Evolutionary conservation across 192 early-diverging fungal genomes (phyloP), one percentile per base, ranked within the genome.

Genomic region (Backusella tarrabulga): DNA sequence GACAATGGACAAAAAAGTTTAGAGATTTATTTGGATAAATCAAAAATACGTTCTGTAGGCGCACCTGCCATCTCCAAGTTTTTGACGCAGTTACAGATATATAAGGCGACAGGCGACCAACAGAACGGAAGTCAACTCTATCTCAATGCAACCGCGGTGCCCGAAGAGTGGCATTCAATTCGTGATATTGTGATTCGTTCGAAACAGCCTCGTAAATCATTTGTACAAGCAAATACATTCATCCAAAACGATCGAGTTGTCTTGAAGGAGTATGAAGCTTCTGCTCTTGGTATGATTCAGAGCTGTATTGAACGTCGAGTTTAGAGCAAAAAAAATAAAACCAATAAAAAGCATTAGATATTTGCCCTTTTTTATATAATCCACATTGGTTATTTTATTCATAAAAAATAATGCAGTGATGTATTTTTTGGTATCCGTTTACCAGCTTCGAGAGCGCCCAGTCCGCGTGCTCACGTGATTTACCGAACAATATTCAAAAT

Each of bases 41-140:
- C 71, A 74, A 87, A 87, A 74, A 90, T 90, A 72, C 41, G 67
- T 11, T 81, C 80, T 34, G 76, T 77, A 11, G 89, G 87, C 12
- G 74, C 80, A 14, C 79, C 86, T n/a, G 88, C 89, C 54, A 80
- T 90, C n/a, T 83, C 77, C 15, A 73, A 72, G 29, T 90, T 90
- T 67, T 84, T 90, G 68, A 68, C 79, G 19, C 85, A 90, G 76
- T 77, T 90, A 19, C 88, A 89, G 35, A 74, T 90, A 19, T 90
- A 87, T 82, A 90, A 90, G 67, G 78, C 85, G 1, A 89, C 86
- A n/a, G 89, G 80, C 19, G 89, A 90, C 68, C 82, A 81, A 42
- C 71, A 79, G 42, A 34, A 73, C 23, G 89, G 90, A n/a, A 66
- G 76, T 29, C 46, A 72, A 34, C 83, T 89, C 29, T 91, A 88